Base-by-base conservation (phyloP, 2,329 filamentous ascomycete genomes). In the Exophiala alcalophila region DNA sequence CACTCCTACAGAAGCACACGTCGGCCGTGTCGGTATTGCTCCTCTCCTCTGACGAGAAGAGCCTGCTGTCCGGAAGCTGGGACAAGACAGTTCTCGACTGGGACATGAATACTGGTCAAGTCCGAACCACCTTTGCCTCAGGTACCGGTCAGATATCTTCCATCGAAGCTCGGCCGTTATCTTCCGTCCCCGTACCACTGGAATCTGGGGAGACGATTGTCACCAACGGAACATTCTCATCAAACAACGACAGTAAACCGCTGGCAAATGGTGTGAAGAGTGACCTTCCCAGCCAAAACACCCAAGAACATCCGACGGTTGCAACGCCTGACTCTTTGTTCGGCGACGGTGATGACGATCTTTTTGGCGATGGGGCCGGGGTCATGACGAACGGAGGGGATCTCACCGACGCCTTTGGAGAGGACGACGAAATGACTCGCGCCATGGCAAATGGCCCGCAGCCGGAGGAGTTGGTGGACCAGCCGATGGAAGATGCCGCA, bases 61-160 rank as follows among this genome's bases (percentile, higher is more conserved):
- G 84, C 26, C 78, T 97, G 3, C 66, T 98, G 6, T 96, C 89
- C 23, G 92, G 92, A 3, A 91, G 89, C 61, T 98, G 92, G 92
- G 92, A 98, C 65, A 97, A 95, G 67, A 85, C 79, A 12, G 83
- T 97, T 1, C 78, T 89, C 39, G 90, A 97, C 61, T 98, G 92
- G 92, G 92, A 97, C 62, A 65, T 98, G 18, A 88, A 97, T 58
- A 92, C 80, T 1, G 92, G 92, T 0, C 75, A 84, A 56, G 74
- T 84, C 5, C 82, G 81, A 52, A 78, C 90, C 8, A 76, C 77
- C 4, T 98, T 92, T 58, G 81, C 83, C 32, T 83, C 84, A 2
- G 86, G 76, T 39, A 86, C 83, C 10, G 75, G 85, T 4, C 92
- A 98, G 61, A 89, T 97, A 46, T 92, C 87, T 2, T 81, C 87